Evolutionary conservation across 306 rosid genomes (phyloP).

Genomic region (Trifolium fragiferum): DNA sequence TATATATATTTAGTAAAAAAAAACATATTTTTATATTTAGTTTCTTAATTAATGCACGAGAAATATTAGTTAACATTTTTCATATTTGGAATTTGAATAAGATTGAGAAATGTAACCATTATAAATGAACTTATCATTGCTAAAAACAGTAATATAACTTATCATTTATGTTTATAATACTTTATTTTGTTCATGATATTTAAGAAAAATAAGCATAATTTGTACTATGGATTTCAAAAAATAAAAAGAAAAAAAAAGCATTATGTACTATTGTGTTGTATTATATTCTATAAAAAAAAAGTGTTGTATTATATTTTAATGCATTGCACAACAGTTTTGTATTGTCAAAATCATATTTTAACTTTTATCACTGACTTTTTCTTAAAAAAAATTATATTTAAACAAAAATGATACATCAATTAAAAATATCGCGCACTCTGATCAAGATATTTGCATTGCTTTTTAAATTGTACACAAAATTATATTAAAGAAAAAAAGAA

Average conservation of each 20-base stretch:
- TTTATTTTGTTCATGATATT: too few relatives aligned
- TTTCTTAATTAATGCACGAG: too few relatives aligned
- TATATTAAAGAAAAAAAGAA: conserved; percentile 24
- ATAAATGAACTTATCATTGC: too few relatives aligned
- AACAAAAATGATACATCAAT: neutral
- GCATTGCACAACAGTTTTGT: neutral
- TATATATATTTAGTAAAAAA: too few relatives aligned
- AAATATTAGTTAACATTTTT: too few relatives aligned
- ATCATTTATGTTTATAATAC: too few relatives aligned
- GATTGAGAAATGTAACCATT: neutral
- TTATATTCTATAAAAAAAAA: neutral
- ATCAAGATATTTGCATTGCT: conserved; percentile 27
- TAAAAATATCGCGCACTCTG: neutral
- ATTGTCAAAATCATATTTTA: neutral
- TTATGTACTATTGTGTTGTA: neutral
- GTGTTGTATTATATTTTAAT: neutral
- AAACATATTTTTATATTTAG: too few relatives aligned
- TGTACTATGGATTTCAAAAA: neutral
- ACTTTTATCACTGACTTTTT: conserved; percentile 2
- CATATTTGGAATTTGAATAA: too few relatives aligned
- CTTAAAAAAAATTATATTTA: neutral
- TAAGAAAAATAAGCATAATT: neutral
- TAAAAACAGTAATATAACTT: neutral
- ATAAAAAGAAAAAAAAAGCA: too few relatives aligned
- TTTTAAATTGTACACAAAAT: neutral